Conservation (phyloP, 129 eudicot genomes). For the Dittrichia graveolens region DNA sequence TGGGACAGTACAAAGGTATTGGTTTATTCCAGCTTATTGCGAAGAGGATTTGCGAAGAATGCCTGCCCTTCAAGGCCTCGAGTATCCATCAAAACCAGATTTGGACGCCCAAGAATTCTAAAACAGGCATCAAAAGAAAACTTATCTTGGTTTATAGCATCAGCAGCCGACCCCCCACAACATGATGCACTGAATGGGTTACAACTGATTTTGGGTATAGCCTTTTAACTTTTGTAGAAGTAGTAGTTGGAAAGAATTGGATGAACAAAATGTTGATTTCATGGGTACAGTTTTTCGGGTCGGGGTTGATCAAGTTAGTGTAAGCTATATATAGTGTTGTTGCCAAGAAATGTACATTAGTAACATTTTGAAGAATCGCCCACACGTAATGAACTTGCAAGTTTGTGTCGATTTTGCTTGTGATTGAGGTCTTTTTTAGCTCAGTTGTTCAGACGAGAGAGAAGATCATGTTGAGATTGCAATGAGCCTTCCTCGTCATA, state of each 20-base stretch:
- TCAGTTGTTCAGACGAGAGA: background rate
- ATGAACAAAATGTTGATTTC: slow-evolving; percentile 16
- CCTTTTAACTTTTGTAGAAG: slow-evolving; percentile 33
- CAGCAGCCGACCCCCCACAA: slow-evolving; percentile 7
- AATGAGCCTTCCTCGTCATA: too few relatives aligned
- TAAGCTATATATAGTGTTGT: slow-evolving; percentile 31
- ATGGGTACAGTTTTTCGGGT: slow-evolving; percentile 21
- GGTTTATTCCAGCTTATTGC: slow-evolving; percentile 84
- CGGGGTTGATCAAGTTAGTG: slow-evolving; percentile 21
- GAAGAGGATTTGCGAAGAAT: slow-evolving; percentile 87
- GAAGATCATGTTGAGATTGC: too few relatives aligned
- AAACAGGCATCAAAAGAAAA: background rate
- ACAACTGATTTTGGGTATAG: slow-evolving; percentile 28
- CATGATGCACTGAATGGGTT: slow-evolving; percentile 25
- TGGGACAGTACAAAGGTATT: slow-evolving; percentile 69
- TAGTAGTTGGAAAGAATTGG: slow-evolving; percentile 12
- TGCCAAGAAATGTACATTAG: slow-evolving; percentile 47
- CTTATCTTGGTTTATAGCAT: slow-evolving; percentile 20
- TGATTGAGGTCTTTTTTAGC: slow-evolving; percentile 1
- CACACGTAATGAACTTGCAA: slow-evolving; percentile 24
- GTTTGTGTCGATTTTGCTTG: slow-evolving; percentile 31
- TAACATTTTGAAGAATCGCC: slow-evolving; percentile 25
- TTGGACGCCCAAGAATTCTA: slow-evolving; percentile 82
- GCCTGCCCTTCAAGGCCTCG: slow-evolving; percentile 93
- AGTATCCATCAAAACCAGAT: slow-evolving; percentile 95